phyloP scores from a whole-genome alignment of 352 stramenopile species.

The Aphanomyces stellatus region DNA sequence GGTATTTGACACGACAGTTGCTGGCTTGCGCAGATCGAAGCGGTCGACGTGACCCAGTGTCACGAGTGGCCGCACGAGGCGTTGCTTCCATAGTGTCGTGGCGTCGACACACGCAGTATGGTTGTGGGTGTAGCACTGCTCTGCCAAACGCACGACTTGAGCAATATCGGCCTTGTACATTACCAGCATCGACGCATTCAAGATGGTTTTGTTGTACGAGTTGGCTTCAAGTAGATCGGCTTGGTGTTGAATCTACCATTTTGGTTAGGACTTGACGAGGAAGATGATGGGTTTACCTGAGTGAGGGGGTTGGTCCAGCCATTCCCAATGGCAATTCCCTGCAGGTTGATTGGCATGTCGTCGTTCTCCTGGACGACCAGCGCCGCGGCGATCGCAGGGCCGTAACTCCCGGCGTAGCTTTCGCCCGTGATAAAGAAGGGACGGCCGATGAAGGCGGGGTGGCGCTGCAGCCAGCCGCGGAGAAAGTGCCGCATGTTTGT shows the following conservation, averaged over 20 bases:
- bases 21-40: constrained; percentile 13
- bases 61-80: constrained; percentile 1
- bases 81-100: background rate
- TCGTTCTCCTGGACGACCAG: constrained; percentile 22
- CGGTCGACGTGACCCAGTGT: constrained; percentile 4
- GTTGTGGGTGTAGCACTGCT: constrained; percentile 10
- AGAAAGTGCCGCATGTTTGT: constrained; percentile 39
- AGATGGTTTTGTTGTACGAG: constrained; percentile 51
- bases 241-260: constrained; percentile 25
- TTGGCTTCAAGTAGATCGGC: constrained; percentile 74
- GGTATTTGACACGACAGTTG: background rate
- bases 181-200: too few species aligned
- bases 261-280: background rate
- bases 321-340: constrained; percentile 61
- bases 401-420: constrained; percentile 30
- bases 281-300: constrained; percentile 33
- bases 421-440: constrained; percentile 32
- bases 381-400: constrained; percentile 5
- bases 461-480: constrained; percentile 50
- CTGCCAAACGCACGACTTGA: too few species aligned
- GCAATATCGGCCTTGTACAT: too few species aligned
- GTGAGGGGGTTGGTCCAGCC: constrained; percentile 20
- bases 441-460: constrained; percentile 47
- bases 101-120: constrained; percentile 6
- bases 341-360: constrained; percentile 27